Percentiles rank a stretch among this genome's conserved stretches.
phyloP scores from a whole-genome alignment of 306 rosid genomes.

The Delonix regia region DNA sequence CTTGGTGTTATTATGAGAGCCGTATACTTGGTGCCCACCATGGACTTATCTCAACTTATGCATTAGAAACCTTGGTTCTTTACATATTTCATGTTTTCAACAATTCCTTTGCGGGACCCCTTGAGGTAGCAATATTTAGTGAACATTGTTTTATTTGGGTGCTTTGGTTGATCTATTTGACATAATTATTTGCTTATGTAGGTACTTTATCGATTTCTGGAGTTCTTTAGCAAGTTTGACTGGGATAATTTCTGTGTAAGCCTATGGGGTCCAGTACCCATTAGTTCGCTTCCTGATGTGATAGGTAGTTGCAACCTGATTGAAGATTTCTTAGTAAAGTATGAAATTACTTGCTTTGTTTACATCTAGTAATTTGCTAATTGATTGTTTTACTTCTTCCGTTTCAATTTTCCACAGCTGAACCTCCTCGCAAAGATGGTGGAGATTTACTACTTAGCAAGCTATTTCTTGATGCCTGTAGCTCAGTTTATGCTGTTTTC shows the following conservation, averaged over 20 bases:
- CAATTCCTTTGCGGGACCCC: conserved; percentile 96
- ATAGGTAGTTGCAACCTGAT: conserved; percentile 62
- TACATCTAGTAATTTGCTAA: neutral
- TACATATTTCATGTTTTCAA: conserved; percentile 96
- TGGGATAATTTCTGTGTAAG: conserved; percentile 99
- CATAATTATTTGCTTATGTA: conserved; percentile 38
- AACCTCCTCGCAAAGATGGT: conserved; percentile 92
- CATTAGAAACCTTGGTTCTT: conserved; percentile 97
- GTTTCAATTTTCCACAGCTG: conserved; percentile 59
- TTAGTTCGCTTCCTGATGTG: conserved; percentile 90
- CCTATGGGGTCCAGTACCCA: conserved; percentile 95
- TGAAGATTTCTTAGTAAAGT: conserved; percentile 16
- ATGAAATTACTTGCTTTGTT: conserved; percentile 13
- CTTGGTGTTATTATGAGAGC: conserved; percentile 99
- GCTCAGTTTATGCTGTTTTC: conserved; percentile 79
- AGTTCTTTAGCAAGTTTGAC: conserved; percentile 97
- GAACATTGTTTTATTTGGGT: conserved; percentile 25
- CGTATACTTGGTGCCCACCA: conserved; percentile 99
- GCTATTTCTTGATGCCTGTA: conserved; percentile 78
- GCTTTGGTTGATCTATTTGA: conserved; percentile 32
- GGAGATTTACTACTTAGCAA: conserved; percentile 91
- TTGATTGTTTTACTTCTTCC: conserved; percentile 26
- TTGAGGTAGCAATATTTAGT: conserved; percentile 68
- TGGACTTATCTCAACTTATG: conserved; percentile 98
- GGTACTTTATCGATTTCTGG: conserved; percentile 96